Percentiles rank a stretch among this genome's conserved stretches.
phyloP scores from a whole-genome alignment of 2,329 filamentous ascomycete genomes.

The Beauveria asiatica region DNA sequence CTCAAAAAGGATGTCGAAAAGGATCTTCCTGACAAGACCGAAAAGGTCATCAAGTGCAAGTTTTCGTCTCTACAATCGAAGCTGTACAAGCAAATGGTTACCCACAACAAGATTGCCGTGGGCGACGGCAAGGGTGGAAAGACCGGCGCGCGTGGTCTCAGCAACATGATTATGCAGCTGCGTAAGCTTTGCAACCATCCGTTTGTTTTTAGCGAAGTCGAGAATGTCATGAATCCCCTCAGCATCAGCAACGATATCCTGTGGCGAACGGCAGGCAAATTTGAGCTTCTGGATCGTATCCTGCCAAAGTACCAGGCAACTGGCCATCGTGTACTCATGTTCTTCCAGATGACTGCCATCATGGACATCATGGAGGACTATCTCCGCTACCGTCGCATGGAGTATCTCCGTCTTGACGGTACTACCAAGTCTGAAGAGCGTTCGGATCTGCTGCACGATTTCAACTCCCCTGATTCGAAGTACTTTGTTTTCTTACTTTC shows the following conservation, averaged over 20 bases:
- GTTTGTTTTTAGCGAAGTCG: conserved; percentile 95
- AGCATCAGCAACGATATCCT: conserved; percentile 85
- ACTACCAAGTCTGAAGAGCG: conserved; percentile 97
- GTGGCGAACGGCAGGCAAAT: conserved; percentile 95
- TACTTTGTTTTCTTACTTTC: conserved; percentile 99
- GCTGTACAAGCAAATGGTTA: conserved; percentile 95
- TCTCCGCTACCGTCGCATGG: conserved; percentile 70
- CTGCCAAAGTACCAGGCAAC: conserved; percentile 87
- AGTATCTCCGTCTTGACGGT: conserved; percentile 89
- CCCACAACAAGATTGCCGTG: conserved; percentile 87
- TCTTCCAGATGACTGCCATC: conserved; percentile 99
- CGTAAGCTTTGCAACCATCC: conserved; percentile 98
- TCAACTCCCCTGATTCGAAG: conserved; percentile 82
- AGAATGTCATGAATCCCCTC: conserved; percentile 92
- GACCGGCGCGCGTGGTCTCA: conserved; percentile 85
- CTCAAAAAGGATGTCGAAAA: conserved; percentile 99
- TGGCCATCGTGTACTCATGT: conserved; percentile 95
- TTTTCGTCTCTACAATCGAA: conserved; percentile 91
- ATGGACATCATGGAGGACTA: conserved; percentile 99
- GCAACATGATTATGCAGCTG: conserved; percentile 99
- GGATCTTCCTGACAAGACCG: conserved; percentile 96
- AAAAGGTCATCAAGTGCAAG: conserved; percentile 98
- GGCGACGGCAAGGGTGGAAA: conserved; percentile 94
- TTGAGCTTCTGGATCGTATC: conserved; percentile 86
- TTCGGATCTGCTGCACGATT: conserved; percentile 77